Evolutionary conservation across 2,329 filamentous ascomycete species (phyloP), one percentile per base, ranked within the genome.

Genomic region (Tolypocladium tundrense): DNA sequence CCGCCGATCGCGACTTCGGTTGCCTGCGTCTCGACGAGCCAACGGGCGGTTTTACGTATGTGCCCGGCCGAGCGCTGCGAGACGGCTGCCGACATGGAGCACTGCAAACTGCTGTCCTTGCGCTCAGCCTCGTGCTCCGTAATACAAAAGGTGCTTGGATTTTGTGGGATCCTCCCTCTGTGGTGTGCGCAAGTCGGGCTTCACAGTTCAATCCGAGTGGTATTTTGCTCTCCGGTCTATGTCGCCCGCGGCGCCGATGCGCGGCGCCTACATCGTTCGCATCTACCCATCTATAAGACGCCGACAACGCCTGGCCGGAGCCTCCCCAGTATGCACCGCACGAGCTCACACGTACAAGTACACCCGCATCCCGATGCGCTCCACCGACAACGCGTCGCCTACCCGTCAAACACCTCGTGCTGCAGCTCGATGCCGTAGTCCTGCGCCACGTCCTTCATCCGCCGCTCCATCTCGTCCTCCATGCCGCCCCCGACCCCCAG

Each of bases 341-440:
- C 27, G 14, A 33, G 24, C 45, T 50, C 45, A n/a, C 31, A n/a
- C 27, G 48, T 51, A 35, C 19, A 10, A 14, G 31, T 37, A 21
- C 31, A 37, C 31, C 27, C 45, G 27, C 45, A 27, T 50, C 45
- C 24, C 43, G 13, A 51, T 35, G 48, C 31, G 21, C 1, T 16
- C 6, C 2, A 6, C 14, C 35, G 31, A 10, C 27, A 1, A 27
- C n/a, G 4, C 11, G 39, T 39, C 40, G 31, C 9, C 66, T 66
- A 96, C 4, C 93, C 92, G 58, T 95, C 90, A 74, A 97, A 97
- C 2, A 96, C 82, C 45, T 86, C 85, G 70, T 95, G 90, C 69
- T 96, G 88, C 63, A 97, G 74, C 72, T 97, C 92, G 3, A 97
- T 84, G 0, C 94, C 94, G 75, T 94, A 91, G 65, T 95, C 92